Conservation (phyloP, 2,329 filamentous ascomycete genomes). For the Stemphylium lycopersici region DNA sequence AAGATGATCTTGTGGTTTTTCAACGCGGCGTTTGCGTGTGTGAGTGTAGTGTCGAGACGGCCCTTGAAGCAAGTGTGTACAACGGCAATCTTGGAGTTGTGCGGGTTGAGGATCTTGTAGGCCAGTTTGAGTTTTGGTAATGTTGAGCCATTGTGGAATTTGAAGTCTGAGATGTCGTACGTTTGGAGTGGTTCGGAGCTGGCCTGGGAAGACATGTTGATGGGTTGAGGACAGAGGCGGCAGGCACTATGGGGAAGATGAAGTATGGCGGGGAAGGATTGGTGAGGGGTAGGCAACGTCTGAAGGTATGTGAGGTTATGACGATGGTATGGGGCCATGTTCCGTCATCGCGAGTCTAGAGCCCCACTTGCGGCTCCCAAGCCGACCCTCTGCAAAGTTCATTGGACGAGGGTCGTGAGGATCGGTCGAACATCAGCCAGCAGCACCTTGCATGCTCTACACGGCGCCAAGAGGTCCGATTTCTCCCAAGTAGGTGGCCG, state of each 20-base stretch:
- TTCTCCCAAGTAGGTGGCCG: background rate
- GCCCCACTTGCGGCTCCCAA: constrained; percentile 9
- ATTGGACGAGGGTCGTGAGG: background rate
- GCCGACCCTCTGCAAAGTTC: background rate
- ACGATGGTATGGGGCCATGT: constrained; percentile 6
- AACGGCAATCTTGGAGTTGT: constrained; percentile 41
- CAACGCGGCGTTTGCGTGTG: constrained; percentile 53
- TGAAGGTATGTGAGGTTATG: constrained; percentile 1
- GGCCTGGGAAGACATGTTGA: constrained; percentile 19
- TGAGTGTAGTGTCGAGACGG: constrained; percentile 57
- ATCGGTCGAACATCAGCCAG: background rate
- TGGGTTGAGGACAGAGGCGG: background rate
- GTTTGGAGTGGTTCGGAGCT: constrained; percentile 14
- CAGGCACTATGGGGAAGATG: background rate
- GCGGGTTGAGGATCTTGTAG: constrained; percentile 34
- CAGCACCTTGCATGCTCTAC: background rate
- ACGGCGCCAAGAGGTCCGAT: background rate
- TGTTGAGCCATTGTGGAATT: constrained; percentile 24
- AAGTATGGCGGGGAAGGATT: background rate
- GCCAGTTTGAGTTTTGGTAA: constrained; percentile 24
- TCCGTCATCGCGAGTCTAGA: constrained; percentile 4
- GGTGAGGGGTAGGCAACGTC: background rate
- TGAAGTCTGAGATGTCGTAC: constrained; percentile 26
- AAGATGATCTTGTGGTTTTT: constrained; percentile 59
- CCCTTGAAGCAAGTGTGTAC: constrained; percentile 64